phyloP scores from a whole-genome alignment of 768 basidiomycete species.

The Boletus reticuloceps region DNA sequence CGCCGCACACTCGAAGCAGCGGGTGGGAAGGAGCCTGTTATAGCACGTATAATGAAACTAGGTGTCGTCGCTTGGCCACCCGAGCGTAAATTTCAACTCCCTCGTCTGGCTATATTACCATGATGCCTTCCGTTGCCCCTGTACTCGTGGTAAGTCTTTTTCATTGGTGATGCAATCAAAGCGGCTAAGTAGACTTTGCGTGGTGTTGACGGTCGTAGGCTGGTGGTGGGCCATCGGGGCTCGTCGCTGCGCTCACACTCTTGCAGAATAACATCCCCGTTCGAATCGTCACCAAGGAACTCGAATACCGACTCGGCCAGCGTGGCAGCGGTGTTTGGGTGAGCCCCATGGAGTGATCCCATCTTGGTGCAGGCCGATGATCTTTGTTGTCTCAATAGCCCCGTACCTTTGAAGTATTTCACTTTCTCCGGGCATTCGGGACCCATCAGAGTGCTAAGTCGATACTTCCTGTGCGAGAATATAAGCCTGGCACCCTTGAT shows the following conservation, averaged over 20 bases:
- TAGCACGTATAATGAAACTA: too few relatives aligned
- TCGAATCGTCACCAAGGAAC: slow-evolving; percentile 50
- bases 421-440: slow-evolving; percentile 39
- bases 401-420: slow-evolving; percentile 43
- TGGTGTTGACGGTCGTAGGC: slow-evolving; percentile 16
- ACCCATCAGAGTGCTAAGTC: slow-evolving; percentile 32
- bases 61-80: neutral
- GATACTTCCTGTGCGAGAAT: slow-evolving; percentile 30
- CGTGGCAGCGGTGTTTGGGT: slow-evolving; percentile 42
- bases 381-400: slow-evolving; percentile 8
- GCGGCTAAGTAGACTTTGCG: neutral
- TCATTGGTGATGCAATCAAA: neutral
- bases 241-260: slow-evolving; percentile 32
- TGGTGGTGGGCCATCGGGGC: slow-evolving; percentile 31
- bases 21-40: too few relatives aligned
- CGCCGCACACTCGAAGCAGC: too few relatives aligned
- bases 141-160: slow-evolving; percentile 22
- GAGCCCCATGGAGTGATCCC: neutral
- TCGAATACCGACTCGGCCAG: slow-evolving; percentile 34
- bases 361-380: neutral
- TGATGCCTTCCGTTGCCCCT: slow-evolving; percentile 10
- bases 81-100: neutral
- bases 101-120: neutral
- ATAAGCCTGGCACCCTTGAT: slow-evolving; percentile 28
- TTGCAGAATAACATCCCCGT: slow-evolving; percentile 46